Base-by-base conservation (phyloP, 1,284 basidiomycete species). In the Agroathelia rolfsii region DNA sequence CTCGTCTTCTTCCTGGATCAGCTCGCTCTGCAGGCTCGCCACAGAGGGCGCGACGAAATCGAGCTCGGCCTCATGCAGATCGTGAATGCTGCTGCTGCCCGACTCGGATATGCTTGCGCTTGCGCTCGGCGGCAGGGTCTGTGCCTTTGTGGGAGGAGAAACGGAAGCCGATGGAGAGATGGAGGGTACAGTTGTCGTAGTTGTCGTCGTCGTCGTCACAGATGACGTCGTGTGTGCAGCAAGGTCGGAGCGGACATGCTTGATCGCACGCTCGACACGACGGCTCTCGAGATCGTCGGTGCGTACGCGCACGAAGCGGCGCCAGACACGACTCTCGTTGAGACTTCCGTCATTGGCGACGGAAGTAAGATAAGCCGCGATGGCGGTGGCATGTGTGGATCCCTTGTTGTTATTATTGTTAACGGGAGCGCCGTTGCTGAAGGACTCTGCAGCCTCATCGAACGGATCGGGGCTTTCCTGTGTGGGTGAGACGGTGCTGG, bases 271-370 rank as follows among this genome's bases (percentile, higher is more conserved):
- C 56, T 92, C 87, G 26, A 84, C 76, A 27, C 86, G 74, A 4
- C 81, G 77, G 48, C 84, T 88, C 59, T 89, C 78, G 28, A 92
- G 58, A 52, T 92, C 87, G 49, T 92, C 88, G 3, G 76, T 77
- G 40, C 86, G 71, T 12, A 89, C 84, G 24, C 76, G 66, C 30
- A 88, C 76, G 44, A 92, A 92, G n/a, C 82, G 72, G 48, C 79
- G 81, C 87, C 87, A 92, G 2, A 73, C 62, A 33, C 80, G 72
- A 25, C 74, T 62, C 37, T 72, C 65, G 27, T 81, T 72, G 18
- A 87, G 51, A 2, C 59, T 51, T 5, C 69, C 55, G 32, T 76
- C 69, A 46, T 86, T 86, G 33, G 85, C 74, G 17, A 89, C 52
- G 3, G 72, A 66, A 2, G 85, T 89, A 34, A 92, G 64, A 53